Conservation (phyloP, 371 early-diverging fungal genomes). For the Mucor mucedo region DNA sequence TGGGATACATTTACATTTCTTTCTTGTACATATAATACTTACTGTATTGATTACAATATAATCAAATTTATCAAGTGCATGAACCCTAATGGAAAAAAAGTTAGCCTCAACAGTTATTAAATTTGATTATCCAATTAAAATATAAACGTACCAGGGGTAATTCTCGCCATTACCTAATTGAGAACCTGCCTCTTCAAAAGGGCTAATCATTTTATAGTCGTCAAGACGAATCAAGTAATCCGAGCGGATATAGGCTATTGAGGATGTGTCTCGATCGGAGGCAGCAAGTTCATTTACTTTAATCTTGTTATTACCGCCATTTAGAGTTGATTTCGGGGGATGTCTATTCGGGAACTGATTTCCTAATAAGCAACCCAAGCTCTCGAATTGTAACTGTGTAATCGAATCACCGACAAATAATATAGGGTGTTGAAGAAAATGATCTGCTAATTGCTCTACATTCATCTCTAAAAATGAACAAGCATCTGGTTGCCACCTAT, state of each 20-base stretch:
- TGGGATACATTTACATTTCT: no score
- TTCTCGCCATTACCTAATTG: slow-evolving; percentile 50
- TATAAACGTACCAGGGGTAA: slow-evolving; percentile 45
- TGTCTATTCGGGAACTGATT: slow-evolving; percentile 26
- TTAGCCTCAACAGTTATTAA: background rate
- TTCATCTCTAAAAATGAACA: slow-evolving; percentile 40
- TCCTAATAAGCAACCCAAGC: slow-evolving; percentile 46
- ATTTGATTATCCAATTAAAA: background rate
- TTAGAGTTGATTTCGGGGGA: slow-evolving; percentile 19
- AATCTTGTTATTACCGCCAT: slow-evolving; percentile 40
- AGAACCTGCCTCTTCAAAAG: slow-evolving; percentile 41
- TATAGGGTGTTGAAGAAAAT: slow-evolving; percentile 41
- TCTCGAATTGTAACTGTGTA: slow-evolving; percentile 54
- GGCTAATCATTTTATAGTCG: slow-evolving; percentile 47
- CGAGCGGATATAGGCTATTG: slow-evolving; percentile 45
- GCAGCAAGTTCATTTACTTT: slow-evolving; percentile 25
- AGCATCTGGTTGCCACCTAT: slow-evolving; percentile 41
- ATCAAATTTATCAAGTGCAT: slow-evolving; percentile 43
- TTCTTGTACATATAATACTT: slow-evolving; percentile 6
- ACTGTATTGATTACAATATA: slow-evolving; percentile 54
- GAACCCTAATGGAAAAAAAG: slow-evolving; percentile 33
- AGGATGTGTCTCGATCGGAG: slow-evolving; percentile 30
- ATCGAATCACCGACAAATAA: slow-evolving; percentile 55
- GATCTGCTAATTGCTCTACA: slow-evolving; percentile 29
- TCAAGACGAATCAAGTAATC: slow-evolving; percentile 51